Percentiles rank a stretch among this genome's conserved stretches.
These are phyloP conservation scores for Dissoconium aciculare DNA, from an alignment of 2,329 filamentous ascomycete species.

Conservation along the genomic window DNA sequence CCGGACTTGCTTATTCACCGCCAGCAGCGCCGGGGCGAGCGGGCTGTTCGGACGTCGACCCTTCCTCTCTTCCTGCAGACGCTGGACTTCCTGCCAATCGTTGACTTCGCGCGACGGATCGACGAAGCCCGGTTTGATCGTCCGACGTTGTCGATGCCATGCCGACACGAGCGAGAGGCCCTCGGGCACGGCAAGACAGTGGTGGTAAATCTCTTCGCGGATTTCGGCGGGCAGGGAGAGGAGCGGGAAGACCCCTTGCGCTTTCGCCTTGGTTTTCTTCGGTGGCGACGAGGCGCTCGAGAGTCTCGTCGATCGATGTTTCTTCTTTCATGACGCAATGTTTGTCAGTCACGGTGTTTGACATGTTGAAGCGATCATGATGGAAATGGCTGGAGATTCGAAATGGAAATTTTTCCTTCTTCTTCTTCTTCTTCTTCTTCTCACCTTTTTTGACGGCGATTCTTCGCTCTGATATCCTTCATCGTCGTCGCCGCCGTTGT, in stretches of 20 bases:
- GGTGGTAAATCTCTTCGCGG: not conserved
- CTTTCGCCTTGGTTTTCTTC: not conserved
- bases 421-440: too few relatives aligned
- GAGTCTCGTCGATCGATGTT: not conserved
- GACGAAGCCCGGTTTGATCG: not conserved
- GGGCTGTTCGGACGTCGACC: not conserved
- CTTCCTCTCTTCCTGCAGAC: not conserved
- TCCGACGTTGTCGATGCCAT: not conserved
- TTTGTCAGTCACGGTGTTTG: too few relatives aligned
- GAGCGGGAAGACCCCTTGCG: not conserved
- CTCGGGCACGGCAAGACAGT: not conserved
- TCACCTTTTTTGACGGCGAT: too few relatives aligned
- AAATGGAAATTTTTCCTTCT: too few relatives aligned
- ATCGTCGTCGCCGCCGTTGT: not conserved
- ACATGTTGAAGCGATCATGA: too few relatives aligned
- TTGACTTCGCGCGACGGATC: not conserved
- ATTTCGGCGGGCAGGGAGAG: not conserved
- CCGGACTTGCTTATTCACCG: not conserved
- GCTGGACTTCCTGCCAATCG: not conserved
- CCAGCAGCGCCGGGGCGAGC: not conserved
- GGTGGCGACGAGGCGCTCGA: not conserved
- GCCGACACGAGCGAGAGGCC: not conserved
- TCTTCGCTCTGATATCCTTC: conserved; percentile 1
- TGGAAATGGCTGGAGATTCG: too few relatives aligned
- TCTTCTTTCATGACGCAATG: too few relatives aligned